Evolutionary conservation across 148 eudicot genomes (phyloP).

Genomic region (Drosera capensis): DNA sequence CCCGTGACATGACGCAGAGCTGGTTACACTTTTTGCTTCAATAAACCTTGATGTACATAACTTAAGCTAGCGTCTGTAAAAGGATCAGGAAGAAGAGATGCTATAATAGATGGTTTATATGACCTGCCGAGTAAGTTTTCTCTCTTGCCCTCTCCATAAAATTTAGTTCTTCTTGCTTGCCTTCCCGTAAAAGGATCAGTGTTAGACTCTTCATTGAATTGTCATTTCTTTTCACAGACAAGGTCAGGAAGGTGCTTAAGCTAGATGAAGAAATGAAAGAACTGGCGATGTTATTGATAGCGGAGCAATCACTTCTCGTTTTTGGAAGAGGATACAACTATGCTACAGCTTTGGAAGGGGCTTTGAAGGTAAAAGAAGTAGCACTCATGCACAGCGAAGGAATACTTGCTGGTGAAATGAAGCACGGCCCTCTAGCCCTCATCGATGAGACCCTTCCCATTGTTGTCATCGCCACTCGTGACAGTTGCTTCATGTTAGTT

Average conservation of each 20-base stretch:
- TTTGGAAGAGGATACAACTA: constrained; percentile 98
- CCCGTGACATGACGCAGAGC: too few relatives aligned
- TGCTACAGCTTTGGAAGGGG: constrained; percentile 98
- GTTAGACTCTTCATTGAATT: too few relatives aligned
- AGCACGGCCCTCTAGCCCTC: constrained; percentile 91
- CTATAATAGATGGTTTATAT: constrained; percentile 66
- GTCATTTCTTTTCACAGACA: constrained; percentile 32
- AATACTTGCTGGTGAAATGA: constrained; percentile 99
- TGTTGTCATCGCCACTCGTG: constrained; percentile 84
- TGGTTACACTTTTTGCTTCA: too few relatives aligned
- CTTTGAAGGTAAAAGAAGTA: constrained; percentile 93
- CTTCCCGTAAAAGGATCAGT: background rate
- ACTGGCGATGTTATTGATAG: constrained; percentile 58
- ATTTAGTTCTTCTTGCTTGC: background rate
- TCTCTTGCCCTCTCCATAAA: background rate
- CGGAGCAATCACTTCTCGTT: constrained; percentile 90
- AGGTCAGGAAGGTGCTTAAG: constrained; percentile 74
- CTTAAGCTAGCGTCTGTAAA: too few relatives aligned
- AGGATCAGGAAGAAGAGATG: constrained; percentile 67
- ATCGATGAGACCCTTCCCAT: constrained; percentile 93
- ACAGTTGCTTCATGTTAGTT: constrained; percentile 75
- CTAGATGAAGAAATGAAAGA: constrained; percentile 91
- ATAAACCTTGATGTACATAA: too few relatives aligned
- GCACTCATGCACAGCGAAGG: constrained; percentile 99
- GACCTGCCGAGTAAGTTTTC: constrained; percentile 67